A percentile compares a stretch with the other conserved stretches of the same genome.
These are phyloP conservation scores for Pyrenophora teres DNA, from an alignment of 2,329 filamentous ascomycete genomes.

Conservation along the genomic window DNA sequence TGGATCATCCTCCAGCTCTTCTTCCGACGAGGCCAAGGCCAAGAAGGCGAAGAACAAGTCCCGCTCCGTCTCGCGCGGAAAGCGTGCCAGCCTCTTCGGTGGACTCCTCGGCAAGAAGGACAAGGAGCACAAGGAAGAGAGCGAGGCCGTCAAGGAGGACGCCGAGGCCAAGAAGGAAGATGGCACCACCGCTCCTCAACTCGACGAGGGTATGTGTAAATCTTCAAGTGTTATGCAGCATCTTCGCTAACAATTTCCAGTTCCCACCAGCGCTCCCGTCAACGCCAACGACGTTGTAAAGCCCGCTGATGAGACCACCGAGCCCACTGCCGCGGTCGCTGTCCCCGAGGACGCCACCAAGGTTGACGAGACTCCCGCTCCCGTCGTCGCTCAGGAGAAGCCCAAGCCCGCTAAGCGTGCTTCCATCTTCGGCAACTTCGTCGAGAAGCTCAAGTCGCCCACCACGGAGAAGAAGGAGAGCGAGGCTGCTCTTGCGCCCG, in stretches of 20 bases:
- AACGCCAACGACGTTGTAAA: conserved; percentile 38
- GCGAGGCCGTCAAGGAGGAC: conserved; percentile 43
- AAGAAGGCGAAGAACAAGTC: conserved; percentile 60
- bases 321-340: conserved; percentile 36
- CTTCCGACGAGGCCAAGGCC: conserved; percentile 55
- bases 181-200: conserved; percentile 35
- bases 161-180: conserved; percentile 40
- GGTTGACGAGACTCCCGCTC: conserved; percentile 49
- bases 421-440: conserved; percentile 79
- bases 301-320: conserved; percentile 48
- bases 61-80: conserved; percentile 61
- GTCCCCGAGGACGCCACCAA: conserved; percentile 51
- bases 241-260: conserved; percentile 15
- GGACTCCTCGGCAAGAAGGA: conserved; percentile 66
- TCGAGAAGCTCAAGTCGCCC: conserved; percentile 61
- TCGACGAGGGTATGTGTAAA: conserved; percentile 39
- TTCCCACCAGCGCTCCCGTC: conserved; percentile 43
- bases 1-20: conserved; percentile 48
- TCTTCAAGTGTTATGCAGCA: background rate
- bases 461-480: conserved; percentile 70
- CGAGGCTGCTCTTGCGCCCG: conserved; percentile 58
- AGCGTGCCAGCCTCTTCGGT: conserved; percentile 64
- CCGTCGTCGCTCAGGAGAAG: conserved; percentile 47
- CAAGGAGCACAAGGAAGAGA: conserved; percentile 52
- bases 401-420: conserved; percentile 78